Conservation (phyloP, 352 stramenopile species). For the Globisporangium canariense region DNA sequence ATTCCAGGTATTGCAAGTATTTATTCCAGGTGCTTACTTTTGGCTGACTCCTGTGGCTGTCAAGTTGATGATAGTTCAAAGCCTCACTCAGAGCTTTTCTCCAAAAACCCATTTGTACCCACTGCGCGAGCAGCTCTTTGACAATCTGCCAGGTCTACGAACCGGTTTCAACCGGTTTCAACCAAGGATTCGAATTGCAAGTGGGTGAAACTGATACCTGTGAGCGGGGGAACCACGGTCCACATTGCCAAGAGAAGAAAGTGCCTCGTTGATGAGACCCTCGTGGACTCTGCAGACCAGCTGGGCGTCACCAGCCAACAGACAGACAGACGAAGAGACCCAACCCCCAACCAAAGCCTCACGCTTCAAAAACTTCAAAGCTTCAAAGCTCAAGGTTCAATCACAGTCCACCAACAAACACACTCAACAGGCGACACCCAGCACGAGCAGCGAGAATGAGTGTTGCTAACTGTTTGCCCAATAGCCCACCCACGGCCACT, state of each 20-base stretch:
- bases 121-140: neutral
- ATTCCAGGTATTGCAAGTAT: neutral
- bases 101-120: neutral
- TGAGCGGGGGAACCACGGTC: neutral
- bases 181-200: neutral
- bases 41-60: too few relatives aligned
- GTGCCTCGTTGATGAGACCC: neutral
- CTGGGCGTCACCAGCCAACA: neutral
- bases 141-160: neutral
- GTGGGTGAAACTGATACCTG: too few relatives aligned
- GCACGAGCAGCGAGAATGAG: neutral
- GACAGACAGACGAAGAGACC: conserved; percentile 6
- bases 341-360: neutral
- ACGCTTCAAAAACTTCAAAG: too few relatives aligned
- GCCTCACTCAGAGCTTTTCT: neutral
- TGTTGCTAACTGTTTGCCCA: neutral
- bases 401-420: neutral
- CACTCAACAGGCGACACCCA: neutral
- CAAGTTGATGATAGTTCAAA: neutral
- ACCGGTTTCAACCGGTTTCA: neutral
- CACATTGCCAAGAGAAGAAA: neutral
- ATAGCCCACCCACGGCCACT: neutral
- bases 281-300: neutral
- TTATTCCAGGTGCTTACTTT: neutral
- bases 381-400: neutral